phyloP scores from a whole-genome alignment of 495 filamentous ascomycete species.

The Lasiosphaeris hirsuta region DNA sequence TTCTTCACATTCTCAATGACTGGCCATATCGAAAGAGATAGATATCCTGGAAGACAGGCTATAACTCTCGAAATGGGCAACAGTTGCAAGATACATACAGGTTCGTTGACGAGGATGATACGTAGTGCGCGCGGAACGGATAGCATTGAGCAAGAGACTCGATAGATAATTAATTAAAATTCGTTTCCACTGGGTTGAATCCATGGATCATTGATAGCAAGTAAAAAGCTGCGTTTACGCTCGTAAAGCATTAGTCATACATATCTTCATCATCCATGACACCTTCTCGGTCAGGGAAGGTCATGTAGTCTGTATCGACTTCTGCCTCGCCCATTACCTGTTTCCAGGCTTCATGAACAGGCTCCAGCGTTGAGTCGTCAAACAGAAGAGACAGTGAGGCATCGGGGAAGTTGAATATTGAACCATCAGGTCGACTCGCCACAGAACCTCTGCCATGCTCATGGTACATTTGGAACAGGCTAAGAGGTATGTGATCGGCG shows the following conservation, averaged over 20 bases:
- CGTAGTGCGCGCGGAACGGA: too few relatives aligned
- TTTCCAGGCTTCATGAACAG: slow-evolving; percentile 63
- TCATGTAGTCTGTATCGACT: slow-evolving; percentile 58
- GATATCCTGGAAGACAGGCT: too few relatives aligned
- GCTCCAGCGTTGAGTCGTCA: slow-evolving; percentile 60
- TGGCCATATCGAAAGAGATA: too few relatives aligned
- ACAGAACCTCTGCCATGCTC: slow-evolving; percentile 40
- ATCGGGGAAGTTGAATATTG: slow-evolving; percentile 48
- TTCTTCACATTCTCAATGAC: too few relatives aligned
- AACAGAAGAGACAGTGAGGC: slow-evolving; percentile 61
- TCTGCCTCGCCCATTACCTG: slow-evolving; percentile 53
- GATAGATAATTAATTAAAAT: too few relatives aligned
- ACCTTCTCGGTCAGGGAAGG: slow-evolving; percentile 54
- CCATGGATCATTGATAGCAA: not conserved
- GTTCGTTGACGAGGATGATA: too few relatives aligned
- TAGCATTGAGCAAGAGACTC: not conserved
- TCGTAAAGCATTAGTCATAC: slow-evolving; percentile 27
- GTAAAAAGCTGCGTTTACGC: slow-evolving; percentile 13
- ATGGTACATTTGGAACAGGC: slow-evolving; percentile 64
- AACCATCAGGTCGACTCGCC: slow-evolving; percentile 27
- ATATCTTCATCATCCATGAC: slow-evolving; percentile 45
- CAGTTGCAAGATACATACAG: too few relatives aligned
- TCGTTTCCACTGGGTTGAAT: too few relatives aligned
- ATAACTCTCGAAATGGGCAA: too few relatives aligned
- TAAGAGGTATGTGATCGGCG: slow-evolving; percentile 29